Base-by-base conservation (phyloP, 1,284 basidiomycete species). In the Malassezia sympodialis region DNA sequence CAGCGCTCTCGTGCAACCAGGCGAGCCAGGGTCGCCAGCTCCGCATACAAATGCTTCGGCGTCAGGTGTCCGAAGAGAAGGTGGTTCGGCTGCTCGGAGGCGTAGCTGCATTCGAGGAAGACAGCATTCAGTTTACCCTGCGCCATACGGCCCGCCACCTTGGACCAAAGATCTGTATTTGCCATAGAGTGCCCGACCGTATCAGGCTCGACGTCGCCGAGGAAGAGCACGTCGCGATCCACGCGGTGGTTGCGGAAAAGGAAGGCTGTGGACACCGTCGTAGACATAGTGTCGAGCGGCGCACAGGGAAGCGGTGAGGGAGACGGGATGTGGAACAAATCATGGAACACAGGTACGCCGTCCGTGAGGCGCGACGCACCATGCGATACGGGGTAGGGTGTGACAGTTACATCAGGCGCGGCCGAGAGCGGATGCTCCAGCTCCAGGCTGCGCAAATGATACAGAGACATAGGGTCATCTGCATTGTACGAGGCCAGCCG, bases 401-500 rank as follows among this genome's bases (percentile, higher is more conserved):
- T 48, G 12, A 35, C 37, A 7, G 23, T 27, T 8, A 35, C 14
- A 11, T 41, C 37, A 7, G 30, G 30, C 12, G 44, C 27, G 1
- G 31, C 28, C 8, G 26, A 17, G 3, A 27, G 37, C 19, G 21
- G 32, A 12, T 42, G 10, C 19, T 11, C 15, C 27, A 24, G 26
- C 34, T 28, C 23, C 17, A 37, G 10, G 12, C 24, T 14, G 52
- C 63, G 62, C 58, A 72, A 51, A 56, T 66, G 63, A 41, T 72
- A 72, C 47, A 72, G 62, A 24, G 66, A 62, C 41, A 63, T 49
- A 1, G 66, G 62, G 23, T 66, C 67, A 42, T 69, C 65, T 63
- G 82, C 80, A 51, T 84, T 78, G 80, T 83, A 85, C 10, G 84
- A 83, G 2, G 85, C 87, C 17, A 90, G 79, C 61, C 83, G 84